Base-by-base conservation (phyloP, 805 yeast genomes). In the Kodamaea kaohsiungensis region DNA sequence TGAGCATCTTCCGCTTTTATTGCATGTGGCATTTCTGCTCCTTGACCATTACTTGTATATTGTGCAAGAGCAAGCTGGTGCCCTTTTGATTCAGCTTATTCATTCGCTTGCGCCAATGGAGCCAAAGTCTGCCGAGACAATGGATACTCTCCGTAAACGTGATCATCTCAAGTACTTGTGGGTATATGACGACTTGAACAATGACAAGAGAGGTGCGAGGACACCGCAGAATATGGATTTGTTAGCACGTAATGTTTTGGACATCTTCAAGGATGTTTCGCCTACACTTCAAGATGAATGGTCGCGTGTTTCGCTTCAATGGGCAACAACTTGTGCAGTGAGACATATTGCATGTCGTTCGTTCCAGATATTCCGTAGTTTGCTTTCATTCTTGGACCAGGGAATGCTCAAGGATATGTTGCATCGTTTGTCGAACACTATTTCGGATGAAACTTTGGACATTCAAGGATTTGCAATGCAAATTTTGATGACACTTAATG, bases 261-360 rank as follows among this genome's bases (percentile, higher is more conserved):
- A 78, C 19, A 77, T 88, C 0, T 84, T 91, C 60, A 58, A 73
- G 7, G 71, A 77, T 0, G 68, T 76, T 0, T 69, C 72, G 19
- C 69, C 72, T 1, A 81, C 85, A 0, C 73, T 91, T 42, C 96
- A 88, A 65, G 81, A 81, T 43, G 89, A 87, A 49, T 95, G 99
- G 99, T 87, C 96, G 49, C 75, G 86, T 35, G 84, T 82, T 2
- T 87, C 98, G 0, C 75, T 96, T 37, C 78, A 81, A 27, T 95
- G 99, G 99, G 98, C 99, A 0, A 95, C 99, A 0, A 87, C 97
- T 1, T 95, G 98, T 73, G 96, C 98, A 1, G 98, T 93, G 1
- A 80, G 98, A 64, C 99, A 96, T 66, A 83, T 95, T 60, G 99
- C 99, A 0, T 95, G 99, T 60, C 81, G 99, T 22, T 92, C 98